Evolutionary conservation across 176 grass and related monocot genomes (phyloP), one percentile per base, ranked within the genome.

Genomic region (Melocanna baccifera): DNA sequence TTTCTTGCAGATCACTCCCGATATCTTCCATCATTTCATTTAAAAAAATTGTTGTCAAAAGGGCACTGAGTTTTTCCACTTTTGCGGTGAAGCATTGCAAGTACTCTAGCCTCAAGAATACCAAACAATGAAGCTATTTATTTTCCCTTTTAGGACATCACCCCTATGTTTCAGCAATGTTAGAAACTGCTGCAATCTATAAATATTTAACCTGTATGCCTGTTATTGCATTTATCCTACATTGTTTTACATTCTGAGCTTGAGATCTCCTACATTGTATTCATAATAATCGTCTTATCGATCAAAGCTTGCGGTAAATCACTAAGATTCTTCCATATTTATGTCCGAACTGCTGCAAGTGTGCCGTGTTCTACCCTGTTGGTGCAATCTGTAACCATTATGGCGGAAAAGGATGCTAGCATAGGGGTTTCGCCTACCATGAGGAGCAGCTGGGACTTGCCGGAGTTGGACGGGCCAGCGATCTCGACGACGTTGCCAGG

Each of bases 401-500:
- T 19, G n/a, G 29, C 14, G 22, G 40, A 73, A 20, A 12, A 32
- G 1, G 29, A 5, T 19, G 39, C 19, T 25, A 2, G 13, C 3
- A 12, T 32, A 18, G 22, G 12, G 11, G 43, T 26, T 76, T 48
- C 9, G 10, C 53, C 76, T 92, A 94, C 96, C 93, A 79, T 89
- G 77, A 96, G 85, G 62, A 99, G 89, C 9, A 96, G 74, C 74
- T 96, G 89, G 25, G 96, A 90, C 85, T 99, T 99, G 86, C 91
- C 93, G 15, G 96, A 96, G 81, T 89, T 88, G 12, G 89, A 94
- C 56, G 91, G 93, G 29, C 96, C 96, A 6, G 93, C 65, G 65
- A 99, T 99, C 93, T 99, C 93, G 69, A 96, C 89, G 59, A 95
- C 76, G 46, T 96, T 99, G 79, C 93, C 91, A 37, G 87, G 75